Base-by-base conservation (phyloP, 768 basidiomycete genomes). In the Mycena rebaudengoi region DNA sequence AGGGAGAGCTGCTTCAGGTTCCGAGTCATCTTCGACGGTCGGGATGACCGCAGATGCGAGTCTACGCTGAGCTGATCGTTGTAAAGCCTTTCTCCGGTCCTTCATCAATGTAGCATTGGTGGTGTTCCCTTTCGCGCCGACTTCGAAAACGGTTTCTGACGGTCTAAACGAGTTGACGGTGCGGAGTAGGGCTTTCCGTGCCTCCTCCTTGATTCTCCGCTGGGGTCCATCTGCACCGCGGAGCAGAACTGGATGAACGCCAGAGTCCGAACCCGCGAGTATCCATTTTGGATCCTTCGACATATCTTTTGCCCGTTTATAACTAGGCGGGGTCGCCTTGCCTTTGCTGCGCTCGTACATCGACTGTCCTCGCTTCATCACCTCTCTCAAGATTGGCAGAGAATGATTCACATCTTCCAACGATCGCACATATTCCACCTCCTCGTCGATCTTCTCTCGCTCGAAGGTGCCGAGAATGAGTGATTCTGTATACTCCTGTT, bases 321-420 rank as follows among this genome's bases (percentile, higher is more conserved):
- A 94, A 71, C 91, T 92, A 58, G 89, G 89, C 16, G 86, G 84
- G 70, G 90, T 92, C 18, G 97, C 96, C 73, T 96, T 98, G 21
- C 91, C 92, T 74, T 94, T 91, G 64, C 93, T 94, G 30, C 95
- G 89, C 71, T 98, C 96, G 74, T 97, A 99, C 94, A 99, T 92
- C 2, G 85, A 79, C 66, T 98, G 95, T 0, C 96, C 96, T 52
- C 94, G 88, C 64, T 83, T 83, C 89, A 97, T 96, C 61, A 98
- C 94, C 5, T 89, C 88, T 21, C 91, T 83, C 28, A 97, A 78
- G 41, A 83, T 79, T 11, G 85, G 79, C 25, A 98, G 83, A 12
- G 85, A 84, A 66, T 88, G 86, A 53, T 92, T 86, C 32, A 82
- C 75, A 18, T 83, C 84, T 48, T 93, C 88, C 30, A 95, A 78